phyloP scores from a whole-genome alignment of 768 basidiomycete genomes.

The Rhizopogon vulgaris region DNA sequence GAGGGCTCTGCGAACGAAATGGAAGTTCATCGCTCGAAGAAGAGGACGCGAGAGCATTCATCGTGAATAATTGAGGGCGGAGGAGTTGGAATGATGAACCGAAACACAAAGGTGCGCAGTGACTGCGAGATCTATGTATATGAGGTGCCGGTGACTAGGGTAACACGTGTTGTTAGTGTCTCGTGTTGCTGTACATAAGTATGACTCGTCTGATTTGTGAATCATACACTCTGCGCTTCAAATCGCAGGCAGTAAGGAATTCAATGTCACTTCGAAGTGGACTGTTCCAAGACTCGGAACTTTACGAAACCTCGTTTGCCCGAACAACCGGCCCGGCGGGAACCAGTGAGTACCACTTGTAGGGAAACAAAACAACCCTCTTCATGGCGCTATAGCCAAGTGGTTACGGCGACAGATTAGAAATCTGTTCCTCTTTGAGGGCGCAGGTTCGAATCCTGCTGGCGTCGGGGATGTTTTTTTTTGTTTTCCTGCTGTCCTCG shows the following conservation, averaged over 20 bases:
- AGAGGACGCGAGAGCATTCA: conserved; percentile 11
- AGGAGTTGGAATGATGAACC: background rate
- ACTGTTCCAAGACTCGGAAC: too few relatives aligned
- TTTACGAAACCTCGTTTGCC: too few relatives aligned
- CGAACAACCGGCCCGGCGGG: too few relatives aligned
- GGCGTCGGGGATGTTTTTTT: conserved; percentile 25
- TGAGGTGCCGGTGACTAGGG: background rate
- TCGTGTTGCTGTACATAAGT: too few relatives aligned
- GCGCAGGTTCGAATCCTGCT: conserved; percentile 43
- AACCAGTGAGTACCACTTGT: too few relatives aligned
- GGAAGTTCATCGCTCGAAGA: conserved; percentile 5
- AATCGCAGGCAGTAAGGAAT: too few relatives aligned
- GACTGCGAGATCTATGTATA: background rate
- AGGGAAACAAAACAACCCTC: too few relatives aligned
- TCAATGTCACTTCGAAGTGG: too few relatives aligned
- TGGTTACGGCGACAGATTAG: conserved; percentile 56
- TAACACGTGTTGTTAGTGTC: background rate
- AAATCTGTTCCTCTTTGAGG: conserved; percentile 27
- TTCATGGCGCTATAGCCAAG: conserved; percentile 57
- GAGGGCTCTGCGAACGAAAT: conserved; percentile 4
- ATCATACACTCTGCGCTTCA: too few relatives aligned
- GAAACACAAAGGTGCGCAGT: background rate
- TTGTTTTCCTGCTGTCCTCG: background rate
- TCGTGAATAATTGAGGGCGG: background rate
- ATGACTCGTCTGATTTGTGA: too few relatives aligned